These are phyloP conservation scores for Cladosporium sp. DNA, from an alignment of 2,329 filamentous ascomycete species.

Conservation along the genomic window DNA sequence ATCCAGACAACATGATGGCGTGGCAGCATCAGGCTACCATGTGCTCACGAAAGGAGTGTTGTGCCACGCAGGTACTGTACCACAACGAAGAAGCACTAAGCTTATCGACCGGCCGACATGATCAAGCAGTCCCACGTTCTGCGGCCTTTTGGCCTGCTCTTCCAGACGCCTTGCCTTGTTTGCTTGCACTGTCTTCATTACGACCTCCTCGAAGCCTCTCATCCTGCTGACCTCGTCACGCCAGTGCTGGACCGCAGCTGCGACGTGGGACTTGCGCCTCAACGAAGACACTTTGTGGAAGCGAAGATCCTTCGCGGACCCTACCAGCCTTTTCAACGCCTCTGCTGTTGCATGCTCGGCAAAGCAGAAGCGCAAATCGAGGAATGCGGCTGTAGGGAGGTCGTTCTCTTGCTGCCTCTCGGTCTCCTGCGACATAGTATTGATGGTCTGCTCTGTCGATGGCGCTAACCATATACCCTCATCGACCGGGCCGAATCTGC, in stretches of 20 bases:
- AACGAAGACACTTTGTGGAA: background rate
- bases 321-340: background rate
- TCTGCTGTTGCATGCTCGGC: background rate
- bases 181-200: no score
- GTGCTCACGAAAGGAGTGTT: background rate
- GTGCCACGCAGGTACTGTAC: constrained; percentile 7
- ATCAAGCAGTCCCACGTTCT: background rate
- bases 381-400: background rate
- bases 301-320: background rate
- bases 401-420: background rate
- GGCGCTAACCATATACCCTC: constrained; percentile 7
- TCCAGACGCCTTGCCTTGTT: background rate
- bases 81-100: background rate
- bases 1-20: no score
- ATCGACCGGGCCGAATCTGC: background rate
- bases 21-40: background rate
- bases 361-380: constrained; percentile 7
- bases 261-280: background rate
- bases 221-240: background rate
- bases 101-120: background rate
- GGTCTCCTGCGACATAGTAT: background rate
- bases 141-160: background rate
- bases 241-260: background rate
- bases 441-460: background rate
- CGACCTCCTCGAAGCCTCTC: no score